Conservation (phyloP, 192 early-diverging fungal genomes). For the Podila clonocystis region DNA sequence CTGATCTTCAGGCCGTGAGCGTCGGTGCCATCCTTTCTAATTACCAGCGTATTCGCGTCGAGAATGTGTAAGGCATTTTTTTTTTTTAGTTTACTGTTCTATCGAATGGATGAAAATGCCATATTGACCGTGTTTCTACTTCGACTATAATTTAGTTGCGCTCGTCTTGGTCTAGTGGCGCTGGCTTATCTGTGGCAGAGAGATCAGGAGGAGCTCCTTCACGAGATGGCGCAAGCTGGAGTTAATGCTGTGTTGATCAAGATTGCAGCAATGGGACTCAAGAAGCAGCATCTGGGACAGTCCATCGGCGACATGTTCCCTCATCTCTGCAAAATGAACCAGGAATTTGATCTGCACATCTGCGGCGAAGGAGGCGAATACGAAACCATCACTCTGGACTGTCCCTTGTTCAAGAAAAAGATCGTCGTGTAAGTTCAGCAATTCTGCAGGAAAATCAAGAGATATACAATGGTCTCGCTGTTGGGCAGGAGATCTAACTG, state of each 20-base stretch:
- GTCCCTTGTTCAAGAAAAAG: conserved; percentile 87
- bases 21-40: conserved; percentile 96
- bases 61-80: conserved; percentile 79
- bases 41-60: conserved; percentile 97
- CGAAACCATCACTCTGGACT: conserved; percentile 93
- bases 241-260: conserved; percentile 92
- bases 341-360: conserved; percentile 84
- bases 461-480: no score
- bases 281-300: conserved; percentile 77
- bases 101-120: no score
- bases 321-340: conserved; percentile 74
- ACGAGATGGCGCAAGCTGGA: conserved; percentile 84
- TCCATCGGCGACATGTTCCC: conserved; percentile 82
- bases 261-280: conserved; percentile 88
- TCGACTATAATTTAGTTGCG: conserved; percentile 64
- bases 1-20: conserved; percentile 87
- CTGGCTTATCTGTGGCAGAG: conserved; percentile 92
- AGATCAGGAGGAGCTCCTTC: conserved; percentile 82
- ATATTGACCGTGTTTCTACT: not conserved
- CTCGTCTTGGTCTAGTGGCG: conserved; percentile 84
- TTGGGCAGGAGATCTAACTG: no score
- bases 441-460: no score
- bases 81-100: conserved; percentile 1
- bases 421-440: conserved; percentile 89
- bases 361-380: conserved; percentile 99